Conservation (phyloP, 2,329 filamentous ascomycete species). For the Mollisia scopiformis region DNA sequence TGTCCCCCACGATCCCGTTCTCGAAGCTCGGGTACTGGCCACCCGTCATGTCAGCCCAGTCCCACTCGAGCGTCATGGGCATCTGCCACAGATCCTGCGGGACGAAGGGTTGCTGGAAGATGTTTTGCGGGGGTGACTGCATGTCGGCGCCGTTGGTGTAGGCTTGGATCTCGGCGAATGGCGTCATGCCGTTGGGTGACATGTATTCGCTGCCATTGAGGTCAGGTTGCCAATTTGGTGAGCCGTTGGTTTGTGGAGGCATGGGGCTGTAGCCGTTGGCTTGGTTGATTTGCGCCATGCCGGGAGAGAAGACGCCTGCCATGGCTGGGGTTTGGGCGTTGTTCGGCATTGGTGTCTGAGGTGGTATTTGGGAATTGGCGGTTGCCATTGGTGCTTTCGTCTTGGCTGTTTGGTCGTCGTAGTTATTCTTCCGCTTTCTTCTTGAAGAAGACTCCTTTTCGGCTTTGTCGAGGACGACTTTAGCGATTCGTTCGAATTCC, state of each 20-base stretch:
- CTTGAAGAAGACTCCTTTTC: slow-evolving; percentile 73
- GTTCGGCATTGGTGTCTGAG: slow-evolving; percentile 30
- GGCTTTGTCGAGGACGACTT: slow-evolving; percentile 85
- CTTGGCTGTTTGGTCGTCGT: slow-evolving; percentile 42
- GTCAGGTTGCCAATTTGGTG: slow-evolving; percentile 28
- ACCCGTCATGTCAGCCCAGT: slow-evolving; percentile 70
- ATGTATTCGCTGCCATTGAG: slow-evolving; percentile 27
- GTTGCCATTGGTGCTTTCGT: slow-evolving; percentile 23
- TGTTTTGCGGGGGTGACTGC: slow-evolving; percentile 33
- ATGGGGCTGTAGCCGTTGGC: slow-evolving; percentile 33
- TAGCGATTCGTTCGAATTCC: slow-evolving; percentile 96
- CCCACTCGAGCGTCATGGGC: slow-evolving; percentile 90
- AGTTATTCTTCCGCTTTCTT: slow-evolving; percentile 83
- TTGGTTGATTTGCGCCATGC: slow-evolving; percentile 29
- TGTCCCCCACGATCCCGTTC: slow-evolving; percentile 49
- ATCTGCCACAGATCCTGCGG: slow-evolving; percentile 94
- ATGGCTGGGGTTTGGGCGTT: slow-evolving; percentile 25
- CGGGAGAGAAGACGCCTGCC: slow-evolving; percentile 32
- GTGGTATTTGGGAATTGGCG: slow-evolving; percentile 13
- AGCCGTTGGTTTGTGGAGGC: slow-evolving; percentile 20
- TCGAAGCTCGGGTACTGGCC: slow-evolving; percentile 66
- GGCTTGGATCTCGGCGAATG: slow-evolving; percentile 32
- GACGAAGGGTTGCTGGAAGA: slow-evolving; percentile 83
- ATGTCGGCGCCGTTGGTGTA: slow-evolving; percentile 33
- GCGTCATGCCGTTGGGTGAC: slow-evolving; percentile 29